Conservation (phyloP, 2,329 filamentous ascomycete genomes). For the Colletotrichum tropicale region DNA sequence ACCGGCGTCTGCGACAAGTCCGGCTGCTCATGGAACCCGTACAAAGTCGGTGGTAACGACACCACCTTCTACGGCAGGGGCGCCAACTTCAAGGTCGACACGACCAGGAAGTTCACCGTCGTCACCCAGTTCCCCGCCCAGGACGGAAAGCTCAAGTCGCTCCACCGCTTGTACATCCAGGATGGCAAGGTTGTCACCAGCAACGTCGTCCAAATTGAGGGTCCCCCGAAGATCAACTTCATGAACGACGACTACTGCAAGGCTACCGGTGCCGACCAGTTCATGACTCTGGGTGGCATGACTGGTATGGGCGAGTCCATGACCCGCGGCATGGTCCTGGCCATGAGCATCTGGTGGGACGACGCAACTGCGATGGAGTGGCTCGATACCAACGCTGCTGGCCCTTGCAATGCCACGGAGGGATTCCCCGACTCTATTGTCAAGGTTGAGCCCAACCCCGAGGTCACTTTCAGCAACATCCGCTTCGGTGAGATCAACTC, state of each 20-base stretch:
- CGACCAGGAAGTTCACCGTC: constrained; percentile 34
- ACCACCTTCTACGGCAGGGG: constrained; percentile 25
- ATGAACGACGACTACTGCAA: constrained; percentile 31
- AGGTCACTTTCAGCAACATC: constrained; percentile 61
- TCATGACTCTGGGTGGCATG: constrained; percentile 39
- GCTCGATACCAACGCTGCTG: constrained; percentile 54
- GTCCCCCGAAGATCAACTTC: constrained; percentile 27
- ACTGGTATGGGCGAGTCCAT: constrained; percentile 48
- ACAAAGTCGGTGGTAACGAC: constrained; percentile 28
- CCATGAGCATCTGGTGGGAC: constrained; percentile 62
- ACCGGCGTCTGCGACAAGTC: constrained; percentile 39
- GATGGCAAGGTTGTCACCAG: constrained; percentile 49
- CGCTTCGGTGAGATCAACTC: constrained; percentile 59
- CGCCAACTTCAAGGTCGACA: constrained; percentile 26
- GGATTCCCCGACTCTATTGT: constrained; percentile 55
- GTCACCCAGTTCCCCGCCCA: constrained; percentile 47
- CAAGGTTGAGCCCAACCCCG: constrained; percentile 45
- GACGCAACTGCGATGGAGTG: constrained; percentile 58
- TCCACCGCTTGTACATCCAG: constrained; percentile 55
- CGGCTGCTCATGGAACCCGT: constrained; percentile 43
- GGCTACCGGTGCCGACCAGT: constrained; percentile 25
- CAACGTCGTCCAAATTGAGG: constrained; percentile 29
- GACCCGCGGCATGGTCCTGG: constrained; percentile 55
- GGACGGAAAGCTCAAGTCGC: constrained; percentile 41
- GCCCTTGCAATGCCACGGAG: constrained; percentile 59